Base-by-base conservation (phyloP, 2,329 filamentous ascomycete species). In the Ceratocystis cacaofunesta region DNA sequence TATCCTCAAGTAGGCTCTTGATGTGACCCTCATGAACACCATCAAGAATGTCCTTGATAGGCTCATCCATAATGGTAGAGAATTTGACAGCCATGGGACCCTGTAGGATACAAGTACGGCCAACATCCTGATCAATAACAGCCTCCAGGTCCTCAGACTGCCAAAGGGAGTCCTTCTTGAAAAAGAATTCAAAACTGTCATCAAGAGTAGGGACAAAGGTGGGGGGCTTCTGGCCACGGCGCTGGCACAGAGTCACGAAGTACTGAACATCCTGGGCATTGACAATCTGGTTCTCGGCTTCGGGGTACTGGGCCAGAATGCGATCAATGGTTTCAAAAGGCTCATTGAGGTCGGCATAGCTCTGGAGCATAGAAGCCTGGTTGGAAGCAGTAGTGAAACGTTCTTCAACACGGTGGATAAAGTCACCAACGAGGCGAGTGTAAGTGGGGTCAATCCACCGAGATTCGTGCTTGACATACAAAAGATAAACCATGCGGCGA, bases 121-220 rank as follows among this genome's bases (percentile, higher is more conserved):
- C 92, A 67, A 99, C 94, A 73, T 99, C 95, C 76, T 97, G 94
- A 70, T 82, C 92, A 68, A 96, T 92, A 66, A 99, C 92, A 64
- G 94, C 94, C 72, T 95, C 92, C 10, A 99, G 81, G 72, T 99
- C 94, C 77, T 99, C 94, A 0, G 94, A 97, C 77, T 99, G 94
- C 94, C 94, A 99, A 6, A 99, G 83, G 1, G 94, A 99, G 75
- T 99, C 94, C 80, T 99, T 99, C 85, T 99, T 99, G 87, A 99
- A 99, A 80, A 90, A 99, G 78, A 95, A 96, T 74, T 99, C 94
- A 70, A 99, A 99, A 74, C 92, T 96, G 69, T 95, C 91, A 71
- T 99, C 94, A 25, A 99, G 82, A n/a, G 88, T 82, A 4, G 94
- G 94, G 36, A 99, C 92, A 74, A 99, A 99, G 0, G 92, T 94